phyloP scores from a whole-genome alignment of 768 basidiomycete genomes.

The Kwoniella europaea region DNA sequence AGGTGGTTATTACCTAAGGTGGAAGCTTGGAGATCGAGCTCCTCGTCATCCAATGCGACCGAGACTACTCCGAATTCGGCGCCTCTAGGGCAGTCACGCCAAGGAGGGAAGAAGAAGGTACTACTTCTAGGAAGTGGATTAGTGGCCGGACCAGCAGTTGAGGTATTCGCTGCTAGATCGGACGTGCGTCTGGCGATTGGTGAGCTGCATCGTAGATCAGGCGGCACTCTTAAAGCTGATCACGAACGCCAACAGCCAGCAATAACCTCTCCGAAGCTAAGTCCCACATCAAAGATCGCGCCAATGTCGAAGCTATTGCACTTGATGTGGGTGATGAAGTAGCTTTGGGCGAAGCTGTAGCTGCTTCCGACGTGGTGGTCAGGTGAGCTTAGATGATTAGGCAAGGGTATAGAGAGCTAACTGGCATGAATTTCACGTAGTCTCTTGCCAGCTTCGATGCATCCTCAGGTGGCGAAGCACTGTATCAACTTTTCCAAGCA shows the following conservation, averaged over 20 bases:
- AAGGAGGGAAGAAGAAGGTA: constrained; percentile 64
- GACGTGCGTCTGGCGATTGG: constrained; percentile 79
- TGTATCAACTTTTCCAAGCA: constrained; percentile 75
- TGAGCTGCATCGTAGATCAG: constrained; percentile 59
- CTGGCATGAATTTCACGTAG: constrained; percentile 60
- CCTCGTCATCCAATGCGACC: not conserved
- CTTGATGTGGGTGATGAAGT: constrained; percentile 67
- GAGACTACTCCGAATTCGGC: not conserved
- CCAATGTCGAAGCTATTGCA: constrained; percentile 65
- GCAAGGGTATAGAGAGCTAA: not conserved
- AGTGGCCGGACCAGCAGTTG: constrained; percentile 87
- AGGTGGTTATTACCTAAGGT: constrained; percentile 68
- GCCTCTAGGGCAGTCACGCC: not conserved
- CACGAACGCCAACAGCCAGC: constrained; percentile 63
- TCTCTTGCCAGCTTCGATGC: constrained; percentile 77
- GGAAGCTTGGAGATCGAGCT: constrained; percentile 20
- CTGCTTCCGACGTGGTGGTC: constrained; percentile 75
- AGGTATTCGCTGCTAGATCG: constrained; percentile 68
- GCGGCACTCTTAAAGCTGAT: too few species aligned
- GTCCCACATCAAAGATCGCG: constrained; percentile 59
- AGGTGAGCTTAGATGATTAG: constrained; percentile 64
- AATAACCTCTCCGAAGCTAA: constrained; percentile 70
- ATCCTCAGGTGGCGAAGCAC: constrained; percentile 70
- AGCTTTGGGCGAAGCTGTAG: constrained; percentile 65
- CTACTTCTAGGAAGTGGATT: constrained; percentile 91